Evolutionary conservation across 2,329 filamentous ascomycete genomes (phyloP), one percentile per base, ranked within the genome.

Genomic region (Colletotrichum sublineola): DNA sequence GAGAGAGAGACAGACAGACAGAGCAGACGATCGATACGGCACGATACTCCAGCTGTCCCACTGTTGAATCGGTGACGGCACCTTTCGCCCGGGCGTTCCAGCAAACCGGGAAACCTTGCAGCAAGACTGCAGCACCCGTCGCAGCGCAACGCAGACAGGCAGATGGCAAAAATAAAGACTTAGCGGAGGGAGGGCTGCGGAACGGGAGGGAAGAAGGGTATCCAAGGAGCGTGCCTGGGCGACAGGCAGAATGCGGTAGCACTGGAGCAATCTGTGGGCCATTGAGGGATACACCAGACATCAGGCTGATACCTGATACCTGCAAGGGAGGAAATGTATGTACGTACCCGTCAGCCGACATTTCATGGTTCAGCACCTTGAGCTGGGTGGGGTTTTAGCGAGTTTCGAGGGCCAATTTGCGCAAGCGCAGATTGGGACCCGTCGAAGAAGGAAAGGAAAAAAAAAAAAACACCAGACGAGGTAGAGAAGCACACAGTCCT

Each of bases 231-330:
- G 68, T 71, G 68, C 52, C 64, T 68, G 60, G 52, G 63, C 57
- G 58, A 64, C 46, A 72, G 42, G 56, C 60, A 63, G 42, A 68
- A 20, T 63, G 50, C 57, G 64, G 68, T 56, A 63, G 52, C 53
- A 68, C 68, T 71, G 68, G 65, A 68, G 65, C 65, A 68, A 68
- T 52, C 24, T 58, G 68, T 53, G 65, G 68, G 60, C 40, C 44
- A 11, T 56, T 5, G 53, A 38, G 33, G 20, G 53, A n/a, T 33
- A 52, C 48, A 29, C 24, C 24, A 29, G 56, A 46, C 40, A 20
- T 46, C 44, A 46, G 46, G 44, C 24, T 24, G 24, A 24, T 33
- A 53, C 36, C 46, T n/a, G 8, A 14, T 46, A 46, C 46, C 46
- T 29, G 29, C 31, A 20, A 56, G 53, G 53, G 53, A 50, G 33